These are phyloP conservation scores for Phycomyces blakesleeanus DNA, from an alignment of 192 early-diverging fungal species.

Conservation along the genomic window DNA sequence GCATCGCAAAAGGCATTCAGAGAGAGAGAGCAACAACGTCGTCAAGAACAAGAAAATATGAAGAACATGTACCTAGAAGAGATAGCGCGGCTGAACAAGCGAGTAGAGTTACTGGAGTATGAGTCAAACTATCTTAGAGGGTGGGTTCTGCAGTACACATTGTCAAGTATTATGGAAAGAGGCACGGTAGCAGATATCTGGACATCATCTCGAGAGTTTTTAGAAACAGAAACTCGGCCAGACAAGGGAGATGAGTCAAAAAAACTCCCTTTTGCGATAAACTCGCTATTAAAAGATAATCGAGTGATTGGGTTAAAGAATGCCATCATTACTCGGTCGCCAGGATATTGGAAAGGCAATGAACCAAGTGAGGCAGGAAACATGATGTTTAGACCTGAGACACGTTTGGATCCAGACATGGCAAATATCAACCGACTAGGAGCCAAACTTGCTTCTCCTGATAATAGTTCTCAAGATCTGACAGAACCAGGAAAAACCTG, in stretches of 20 bases:
- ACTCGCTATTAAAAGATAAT: too few relatives aligned
- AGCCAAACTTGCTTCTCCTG: not conserved
- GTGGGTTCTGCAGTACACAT: constrained; percentile 10
- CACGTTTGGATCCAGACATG: not conserved
- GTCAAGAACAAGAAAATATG: constrained; percentile 19
- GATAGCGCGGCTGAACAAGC: constrained; percentile 2
- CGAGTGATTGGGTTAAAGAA: not conserved
- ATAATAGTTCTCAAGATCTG: not conserved
- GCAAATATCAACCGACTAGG: not conserved
- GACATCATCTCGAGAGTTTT: constrained; percentile 9
- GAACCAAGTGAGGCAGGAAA: not conserved
- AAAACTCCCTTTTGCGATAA: too few relatives aligned
- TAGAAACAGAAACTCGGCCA: not conserved
- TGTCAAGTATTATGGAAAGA: constrained; percentile 7
- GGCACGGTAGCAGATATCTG: constrained; percentile 16
- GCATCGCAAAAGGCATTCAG: constrained; percentile 27
- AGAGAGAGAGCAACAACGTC: constrained; percentile 24
- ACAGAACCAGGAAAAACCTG: not conserved
- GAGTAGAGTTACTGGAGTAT: constrained; percentile 8
- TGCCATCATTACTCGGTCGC: not conserved
- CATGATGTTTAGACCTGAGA: not conserved
- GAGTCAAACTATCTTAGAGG: constrained; percentile 20
- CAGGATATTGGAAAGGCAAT: not conserved
- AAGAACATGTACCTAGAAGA: constrained; percentile 12
- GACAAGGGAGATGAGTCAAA: not conserved